Evolutionary conservation across 257 asterid genomes (phyloP).

Genomic region (Cynanchum wilfordii): DNA sequence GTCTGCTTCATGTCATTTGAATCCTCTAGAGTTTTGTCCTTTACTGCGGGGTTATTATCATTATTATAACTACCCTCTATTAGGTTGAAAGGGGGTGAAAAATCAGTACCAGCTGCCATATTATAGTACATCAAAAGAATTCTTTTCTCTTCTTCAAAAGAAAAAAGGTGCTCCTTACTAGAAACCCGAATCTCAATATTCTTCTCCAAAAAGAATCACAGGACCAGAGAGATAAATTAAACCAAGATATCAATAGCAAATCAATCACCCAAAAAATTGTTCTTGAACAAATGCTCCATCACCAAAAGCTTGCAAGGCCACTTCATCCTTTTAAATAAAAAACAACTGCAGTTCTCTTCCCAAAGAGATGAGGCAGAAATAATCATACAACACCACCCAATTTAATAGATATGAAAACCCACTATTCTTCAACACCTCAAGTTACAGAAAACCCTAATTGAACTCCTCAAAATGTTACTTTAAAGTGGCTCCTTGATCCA

Average conservation of each 20-base stretch:
- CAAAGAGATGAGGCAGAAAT: background rate
- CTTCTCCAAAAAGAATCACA: background rate
- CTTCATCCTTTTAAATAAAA: background rate
- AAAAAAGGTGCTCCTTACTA: background rate
- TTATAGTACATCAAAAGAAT: conserved; percentile 22
- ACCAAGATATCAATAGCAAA: background rate
- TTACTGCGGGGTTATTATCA: conserved; percentile 33
- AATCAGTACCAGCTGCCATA: conserved; percentile 74
- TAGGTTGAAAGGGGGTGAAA: conserved; percentile 36
- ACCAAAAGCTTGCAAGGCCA: background rate
- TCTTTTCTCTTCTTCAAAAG: background rate
- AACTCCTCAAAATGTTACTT: conserved; percentile 10
- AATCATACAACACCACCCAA: background rate
- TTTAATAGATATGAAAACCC: background rate
- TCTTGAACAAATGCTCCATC: background rate
- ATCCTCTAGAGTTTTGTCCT: conserved; percentile 38
- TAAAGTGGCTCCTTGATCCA: background rate
- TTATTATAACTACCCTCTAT: conserved; percentile 38
- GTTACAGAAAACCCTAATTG: background rate
- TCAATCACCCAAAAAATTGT: background rate
- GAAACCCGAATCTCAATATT: conserved; percentile 30
- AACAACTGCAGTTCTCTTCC: background rate
- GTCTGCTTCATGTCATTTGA: conserved; percentile 37
- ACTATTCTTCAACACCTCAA: conserved; percentile 10
- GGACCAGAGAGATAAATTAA: background rate